A percentile compares a stretch with the other conserved stretches of the same genome.
These are phyloP conservation scores for Talaromyces sp. DNA, from an alignment of 2,329 filamentous ascomycete genomes.

Conservation along the genomic window DNA sequence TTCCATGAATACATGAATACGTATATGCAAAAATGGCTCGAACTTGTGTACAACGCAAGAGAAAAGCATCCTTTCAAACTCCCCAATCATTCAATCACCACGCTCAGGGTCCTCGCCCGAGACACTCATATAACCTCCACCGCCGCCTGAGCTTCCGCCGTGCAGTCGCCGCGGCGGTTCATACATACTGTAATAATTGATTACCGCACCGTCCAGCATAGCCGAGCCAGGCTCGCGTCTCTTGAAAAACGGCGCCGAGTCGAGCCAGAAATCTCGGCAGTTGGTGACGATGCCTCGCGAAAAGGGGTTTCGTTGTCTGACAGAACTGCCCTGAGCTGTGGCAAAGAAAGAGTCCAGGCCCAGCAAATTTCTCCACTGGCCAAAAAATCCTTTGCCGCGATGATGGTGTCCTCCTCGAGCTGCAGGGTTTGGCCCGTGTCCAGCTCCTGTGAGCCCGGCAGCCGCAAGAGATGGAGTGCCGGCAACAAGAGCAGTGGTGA, in stretches of 20 bases:
- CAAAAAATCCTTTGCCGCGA: constrained; percentile 56
- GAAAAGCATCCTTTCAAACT: neutral
- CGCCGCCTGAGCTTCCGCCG: constrained; percentile 36
- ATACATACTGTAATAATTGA: constrained; percentile 88
- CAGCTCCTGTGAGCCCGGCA: constrained; percentile 61
- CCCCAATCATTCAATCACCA: constrained; percentile 18
- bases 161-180: constrained; percentile 69
- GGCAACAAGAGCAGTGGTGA: constrained; percentile 66
- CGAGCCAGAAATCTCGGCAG: constrained; percentile 95
- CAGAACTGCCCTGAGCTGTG: constrained; percentile 64
- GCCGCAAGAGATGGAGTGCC: constrained; percentile 59
- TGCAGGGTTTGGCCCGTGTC: constrained; percentile 58
- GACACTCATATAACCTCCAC: constrained; percentile 55
- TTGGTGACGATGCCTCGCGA: constrained; percentile 78
- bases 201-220: constrained; percentile 66
- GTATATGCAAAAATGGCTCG: constrained; percentile 1
- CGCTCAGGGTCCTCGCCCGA: constrained; percentile 32
- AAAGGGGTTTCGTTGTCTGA: constrained; percentile 69
- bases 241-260: constrained; percentile 75
- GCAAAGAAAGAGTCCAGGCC: constrained; percentile 92
- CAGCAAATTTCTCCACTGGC: constrained; percentile 76
- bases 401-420: constrained; percentile 45
- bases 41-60: neutral
- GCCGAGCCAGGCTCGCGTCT: constrained; percentile 67
- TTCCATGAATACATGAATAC: neutral